phyloP scores from a whole-genome alignment of 352 stramenopile genomes.

The Pythium guiyangense region DNA sequence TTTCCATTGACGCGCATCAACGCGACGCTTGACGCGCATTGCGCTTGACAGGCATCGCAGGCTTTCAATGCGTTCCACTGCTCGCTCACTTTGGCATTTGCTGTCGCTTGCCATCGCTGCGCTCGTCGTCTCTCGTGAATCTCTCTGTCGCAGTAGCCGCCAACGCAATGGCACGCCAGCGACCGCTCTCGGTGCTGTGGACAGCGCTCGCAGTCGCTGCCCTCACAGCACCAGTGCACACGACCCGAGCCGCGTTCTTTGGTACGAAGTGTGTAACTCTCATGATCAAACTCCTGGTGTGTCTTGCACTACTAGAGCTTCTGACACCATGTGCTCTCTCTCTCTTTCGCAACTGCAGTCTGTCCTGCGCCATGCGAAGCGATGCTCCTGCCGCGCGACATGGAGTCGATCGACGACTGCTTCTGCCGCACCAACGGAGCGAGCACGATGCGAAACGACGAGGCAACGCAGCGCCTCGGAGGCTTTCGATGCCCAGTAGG shows the following conservation, averaged over 20 bases:
- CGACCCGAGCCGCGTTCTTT: slow-evolving; percentile 33
- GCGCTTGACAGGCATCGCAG: too few species aligned
- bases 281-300: neutral
- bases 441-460: slow-evolving; percentile 8
- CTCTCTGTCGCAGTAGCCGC: too few species aligned
- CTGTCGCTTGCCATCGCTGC: slow-evolving; percentile 4
- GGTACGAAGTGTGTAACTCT: slow-evolving; percentile 4
- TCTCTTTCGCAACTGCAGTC: slow-evolving; percentile 26
- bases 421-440: slow-evolving; percentile 23
- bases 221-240: slow-evolving; percentile 7
- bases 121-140: neutral
- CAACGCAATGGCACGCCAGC: slow-evolving; percentile 15
- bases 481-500: slow-evolving; percentile 31
- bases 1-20: slow-evolving; percentile 13
- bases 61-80: too few species aligned
- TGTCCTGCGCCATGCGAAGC: slow-evolving; percentile 64
- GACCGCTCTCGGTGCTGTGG: slow-evolving; percentile 9
- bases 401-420: slow-evolving; percentile 76
- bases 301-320: neutral
- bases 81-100: slow-evolving; percentile 19
- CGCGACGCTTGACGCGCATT: neutral
- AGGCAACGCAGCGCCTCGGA: neutral
- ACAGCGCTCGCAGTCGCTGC: slow-evolving; percentile 6
- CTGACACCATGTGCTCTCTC: too few species aligned
- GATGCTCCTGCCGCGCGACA: slow-evolving; percentile 78